These are phyloP conservation scores for Pestalotiopsis fici DNA, from an alignment of 2,329 filamentous ascomycete genomes.

Conservation along the genomic window DNA sequence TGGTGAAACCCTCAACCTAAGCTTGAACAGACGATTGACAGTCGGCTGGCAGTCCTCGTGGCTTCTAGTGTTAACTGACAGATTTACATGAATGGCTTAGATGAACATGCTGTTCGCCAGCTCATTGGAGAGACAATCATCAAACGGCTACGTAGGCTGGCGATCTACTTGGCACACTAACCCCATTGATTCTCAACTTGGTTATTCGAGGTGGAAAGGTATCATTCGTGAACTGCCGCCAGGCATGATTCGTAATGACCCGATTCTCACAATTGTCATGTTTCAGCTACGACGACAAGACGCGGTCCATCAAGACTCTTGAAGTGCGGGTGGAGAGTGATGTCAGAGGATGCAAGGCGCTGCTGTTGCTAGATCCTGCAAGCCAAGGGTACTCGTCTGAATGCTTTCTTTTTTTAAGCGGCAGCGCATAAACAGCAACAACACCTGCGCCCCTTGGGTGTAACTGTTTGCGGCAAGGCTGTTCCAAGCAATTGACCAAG, in stretches of 20 bases:
- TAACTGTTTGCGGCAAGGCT: not conserved
- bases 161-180: not conserved
- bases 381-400: not conserved
- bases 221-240: not conserved
- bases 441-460: not conserved
- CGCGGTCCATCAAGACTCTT: not conserved
- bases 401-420: not conserved
- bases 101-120: not conserved
- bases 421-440: not conserved
- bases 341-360: slow-evolving; percentile 4
- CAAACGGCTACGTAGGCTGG: not conserved
- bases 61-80: not conserved
- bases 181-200: not conserved
- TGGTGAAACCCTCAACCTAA: not conserved
- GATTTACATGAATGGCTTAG: not conserved
- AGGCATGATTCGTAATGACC: not conserved
- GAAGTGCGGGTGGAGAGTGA: not conserved
- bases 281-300: not conserved
- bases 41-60: not conserved
- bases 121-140: not conserved
- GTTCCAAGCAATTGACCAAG: not conserved
- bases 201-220: not conserved
- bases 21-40: not conserved
- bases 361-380: not conserved
- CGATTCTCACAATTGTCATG: not conserved